phyloP scores from a whole-genome alignment of 164 flowering plant species.

The Hamamelis virginiana region DNA sequence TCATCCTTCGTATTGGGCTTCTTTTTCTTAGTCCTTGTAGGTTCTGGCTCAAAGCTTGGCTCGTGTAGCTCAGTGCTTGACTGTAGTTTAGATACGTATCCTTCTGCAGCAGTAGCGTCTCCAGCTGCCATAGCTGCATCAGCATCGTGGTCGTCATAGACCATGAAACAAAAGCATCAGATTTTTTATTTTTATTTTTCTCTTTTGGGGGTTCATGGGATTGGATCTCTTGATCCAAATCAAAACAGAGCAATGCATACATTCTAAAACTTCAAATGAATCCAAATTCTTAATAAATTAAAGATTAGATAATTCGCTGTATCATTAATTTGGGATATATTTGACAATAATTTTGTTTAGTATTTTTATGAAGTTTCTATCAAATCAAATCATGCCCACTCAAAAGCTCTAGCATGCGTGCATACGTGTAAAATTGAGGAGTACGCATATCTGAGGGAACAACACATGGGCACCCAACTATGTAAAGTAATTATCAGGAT shows the following conservation, averaged over 20 bases:
- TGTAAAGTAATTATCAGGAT: too few species aligned
- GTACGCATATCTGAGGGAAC: not conserved
- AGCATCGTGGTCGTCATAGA: slow-evolving; percentile 6
- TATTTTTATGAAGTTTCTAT: too few species aligned
- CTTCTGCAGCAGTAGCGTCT: slow-evolving; percentile 86
- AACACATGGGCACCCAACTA: slow-evolving; percentile 21
- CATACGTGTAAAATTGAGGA: not conserved
- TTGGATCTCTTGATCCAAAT: too few species aligned
- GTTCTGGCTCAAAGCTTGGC: slow-evolving; percentile 98
- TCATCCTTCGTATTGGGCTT: slow-evolving; percentile 44
- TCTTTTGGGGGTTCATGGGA: too few species aligned
- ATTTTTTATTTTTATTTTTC: too few species aligned
- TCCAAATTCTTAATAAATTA: too few species aligned
- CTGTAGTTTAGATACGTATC: slow-evolving; percentile 98
- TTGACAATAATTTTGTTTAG: too few species aligned
- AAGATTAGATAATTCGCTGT: too few species aligned
- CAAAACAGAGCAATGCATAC: too few species aligned
- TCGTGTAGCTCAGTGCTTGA: slow-evolving; percentile 94
- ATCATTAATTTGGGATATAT: too few species aligned
- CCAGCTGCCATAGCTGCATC: slow-evolving; percentile 96
- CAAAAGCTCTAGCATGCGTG: not conserved
- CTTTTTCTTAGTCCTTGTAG: slow-evolving; percentile 69
- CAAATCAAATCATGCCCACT: slow-evolving; percentile 1
- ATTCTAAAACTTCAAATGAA: too few species aligned
- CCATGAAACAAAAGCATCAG: slow-evolving; percentile 1